Evolutionary conservation across 1,139 yeast species (phyloP).

Genomic region (Suhomyces taliae): DNA sequence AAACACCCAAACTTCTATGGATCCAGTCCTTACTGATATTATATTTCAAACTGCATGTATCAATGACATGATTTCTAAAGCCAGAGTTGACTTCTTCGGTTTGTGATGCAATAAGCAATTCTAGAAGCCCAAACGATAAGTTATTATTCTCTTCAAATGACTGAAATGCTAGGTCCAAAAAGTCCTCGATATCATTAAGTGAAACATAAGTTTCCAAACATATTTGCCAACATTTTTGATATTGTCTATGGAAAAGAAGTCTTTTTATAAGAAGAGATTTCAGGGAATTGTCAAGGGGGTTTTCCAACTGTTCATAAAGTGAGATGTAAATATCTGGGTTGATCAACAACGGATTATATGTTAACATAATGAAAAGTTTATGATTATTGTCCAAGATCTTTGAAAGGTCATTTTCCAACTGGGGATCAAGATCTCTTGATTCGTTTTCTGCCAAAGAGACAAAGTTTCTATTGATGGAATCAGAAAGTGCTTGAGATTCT

Average conservation of each 20-base stretch:
- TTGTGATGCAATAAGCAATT: constrained; percentile 19
- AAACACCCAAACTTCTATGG: constrained; percentile 5
- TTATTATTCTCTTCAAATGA: constrained; percentile 21
- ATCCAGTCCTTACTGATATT: constrained; percentile 11
- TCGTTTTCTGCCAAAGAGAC: not conserved
- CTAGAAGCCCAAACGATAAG: constrained; percentile 26
- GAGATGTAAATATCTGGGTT: constrained; percentile 31
- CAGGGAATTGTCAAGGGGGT: constrained; percentile 22
- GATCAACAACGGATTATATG: constrained; percentile 34
- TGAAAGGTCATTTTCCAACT: constrained; percentile 18
- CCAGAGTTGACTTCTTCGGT: constrained; percentile 15
- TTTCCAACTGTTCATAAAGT: constrained; percentile 20
- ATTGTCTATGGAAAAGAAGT: constrained; percentile 33
- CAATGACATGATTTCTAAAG: constrained; percentile 22
- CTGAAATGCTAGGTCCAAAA: constrained; percentile 27
- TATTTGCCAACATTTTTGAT: constrained; percentile 32
- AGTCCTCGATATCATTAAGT: constrained; percentile 39
- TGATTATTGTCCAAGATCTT: constrained; percentile 31
- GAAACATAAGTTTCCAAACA: constrained; percentile 28
- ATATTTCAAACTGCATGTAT: constrained; percentile 21
- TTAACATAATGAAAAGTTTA: constrained; percentile 28
- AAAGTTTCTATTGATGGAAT: constrained; percentile 9
- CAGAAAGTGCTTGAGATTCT: constrained; percentile 11
- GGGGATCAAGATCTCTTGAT: constrained; percentile 11
- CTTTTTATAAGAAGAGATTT: constrained; percentile 26